These are phyloP conservation scores for Lipomyces yamanashiensis DNA, from an alignment of 805 yeast species.

Conservation along the genomic window DNA sequence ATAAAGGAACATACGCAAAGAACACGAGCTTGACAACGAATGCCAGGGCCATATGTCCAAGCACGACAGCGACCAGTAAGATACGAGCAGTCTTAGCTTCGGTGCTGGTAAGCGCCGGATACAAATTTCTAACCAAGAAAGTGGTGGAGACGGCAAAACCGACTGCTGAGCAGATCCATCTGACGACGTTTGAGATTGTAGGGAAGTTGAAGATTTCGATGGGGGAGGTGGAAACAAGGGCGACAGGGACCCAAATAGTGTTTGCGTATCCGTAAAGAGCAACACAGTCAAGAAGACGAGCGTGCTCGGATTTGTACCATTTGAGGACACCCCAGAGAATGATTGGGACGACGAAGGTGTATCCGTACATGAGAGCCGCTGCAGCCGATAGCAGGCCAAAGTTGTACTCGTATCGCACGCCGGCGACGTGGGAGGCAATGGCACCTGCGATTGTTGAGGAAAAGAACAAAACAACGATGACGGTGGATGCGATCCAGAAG, in stretches of 20 bases:
- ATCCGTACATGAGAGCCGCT: constrained; percentile 73
- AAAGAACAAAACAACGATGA: constrained; percentile 73
- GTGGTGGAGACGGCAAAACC: constrained; percentile 69
- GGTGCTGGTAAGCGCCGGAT: constrained; percentile 48
- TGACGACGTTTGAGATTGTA: constrained; percentile 52
- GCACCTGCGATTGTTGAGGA: constrained; percentile 71
- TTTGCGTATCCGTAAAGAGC: constrained; percentile 86
- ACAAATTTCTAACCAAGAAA: constrained; percentile 53
- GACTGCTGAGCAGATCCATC: constrained; percentile 64
- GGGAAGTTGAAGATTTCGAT: constrained; percentile 46
- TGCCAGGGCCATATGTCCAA: constrained; percentile 61
- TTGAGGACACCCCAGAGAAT: constrained; percentile 57
- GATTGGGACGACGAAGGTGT: constrained; percentile 67
- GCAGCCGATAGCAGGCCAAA: constrained; percentile 70
- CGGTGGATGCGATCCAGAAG: constrained; percentile 86
- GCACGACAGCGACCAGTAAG: constrained; percentile 50
- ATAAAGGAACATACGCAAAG: constrained; percentile 48
- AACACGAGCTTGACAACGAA: constrained; percentile 68
- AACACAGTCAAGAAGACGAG: constrained; percentile 61
- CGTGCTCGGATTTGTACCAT: constrained; percentile 58
- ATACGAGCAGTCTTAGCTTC: constrained; percentile 48
- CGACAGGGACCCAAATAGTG: constrained; percentile 83
- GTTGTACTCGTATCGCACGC: constrained; percentile 58
- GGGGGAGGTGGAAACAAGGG: constrained; percentile 45
- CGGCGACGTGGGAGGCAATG: constrained; percentile 54